A percentile compares a stretch with the other conserved stretches of the same genome.
Conservation (phyloP, 106 monocot species). For the Dendrobium huoshanense region DNA sequence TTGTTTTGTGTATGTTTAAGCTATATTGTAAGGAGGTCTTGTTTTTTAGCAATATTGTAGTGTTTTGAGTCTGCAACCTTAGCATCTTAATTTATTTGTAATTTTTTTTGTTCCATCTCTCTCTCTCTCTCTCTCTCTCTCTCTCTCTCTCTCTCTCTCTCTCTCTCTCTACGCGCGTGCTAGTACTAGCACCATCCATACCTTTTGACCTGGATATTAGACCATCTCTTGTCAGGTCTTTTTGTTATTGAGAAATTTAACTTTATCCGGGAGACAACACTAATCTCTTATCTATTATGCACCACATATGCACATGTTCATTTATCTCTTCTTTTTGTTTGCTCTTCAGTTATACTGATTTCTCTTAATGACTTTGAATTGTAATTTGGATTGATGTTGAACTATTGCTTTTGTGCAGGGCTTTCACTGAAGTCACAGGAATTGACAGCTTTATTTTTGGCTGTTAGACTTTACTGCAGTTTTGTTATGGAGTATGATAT, state of each 20-base stretch:
- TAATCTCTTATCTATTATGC: neutral
- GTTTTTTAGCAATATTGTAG: too few relatives aligned
- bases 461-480: conserved; percentile 90
- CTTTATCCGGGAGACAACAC: neutral
- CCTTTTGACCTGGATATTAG: neutral
- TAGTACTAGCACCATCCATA: neutral
- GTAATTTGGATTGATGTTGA: neutral
- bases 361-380: neutral
- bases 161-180: neutral
- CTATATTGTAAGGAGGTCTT: too few relatives aligned
- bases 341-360: neutral
- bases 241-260: neutral
- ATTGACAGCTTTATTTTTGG: conserved; percentile 78
- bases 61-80: too few relatives aligned
- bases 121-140: too few relatives aligned
- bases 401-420: conserved; percentile 36
- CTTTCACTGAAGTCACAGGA: conserved; percentile 86
- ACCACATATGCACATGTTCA: neutral
- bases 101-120: too few relatives aligned
- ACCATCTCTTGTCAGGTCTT: neutral
- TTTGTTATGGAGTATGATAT: conserved; percentile 95
- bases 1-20: too few relatives aligned
- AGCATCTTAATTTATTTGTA: too few relatives aligned
- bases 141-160: too few relatives aligned
- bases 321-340: neutral